Base-by-base conservation (phyloP, 164 flowering plant genomes). In the Warburgia ugandensis region DNA sequence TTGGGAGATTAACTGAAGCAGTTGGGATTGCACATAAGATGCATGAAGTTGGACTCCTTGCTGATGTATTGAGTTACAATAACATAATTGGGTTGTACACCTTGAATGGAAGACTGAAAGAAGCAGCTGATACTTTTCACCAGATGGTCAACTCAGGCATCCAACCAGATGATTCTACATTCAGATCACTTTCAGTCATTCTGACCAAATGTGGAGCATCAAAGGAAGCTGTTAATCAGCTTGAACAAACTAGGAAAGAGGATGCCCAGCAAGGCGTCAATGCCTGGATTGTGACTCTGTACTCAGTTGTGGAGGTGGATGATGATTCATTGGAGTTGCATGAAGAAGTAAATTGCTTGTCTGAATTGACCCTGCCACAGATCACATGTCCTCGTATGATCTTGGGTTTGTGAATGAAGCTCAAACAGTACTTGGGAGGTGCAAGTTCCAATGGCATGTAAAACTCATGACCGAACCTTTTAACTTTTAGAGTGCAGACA, bases 91-190 rank as follows among this genome's bases (percentile, higher is more conserved):
- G 75, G 25, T 60, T 91, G 52, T 84, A 78, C 63, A 84, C 80
- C 12, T 42, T 60, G 41, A 78, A 72, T 64, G 96, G 92, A 25
- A 79, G 86, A 51, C 77, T 71, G 57, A 75, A 60, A 46, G 92
- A 87, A 46, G 87, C 80, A 3, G 72, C 72, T 12, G 62, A 50
- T 48, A 76, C 80, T n/a, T 87, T 91, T 58, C 61, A 56, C 47
- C 81, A 72, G 59, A 84, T 91, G 92, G 56, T 75, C 13, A 45
- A 61, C 61, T 68, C 77, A 17, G 55, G 64, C 13, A 54, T 84
- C 29, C 69, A 63, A 54, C 94, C 96, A 3, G 87, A 86, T 72
- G 86, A 78, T 58, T 83, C 55, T n/a, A 91, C 97, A 20, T 91
- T 76, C 58, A 83, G 60, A 55, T 71, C 83, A 38, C 90, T 91